A percentile compares a stretch with the other conserved stretches of the same genome.
These are phyloP conservation scores for Penicillium sp. DNA, from an alignment of 2,329 filamentous ascomycete genomes.

Conservation along the genomic window DNA sequence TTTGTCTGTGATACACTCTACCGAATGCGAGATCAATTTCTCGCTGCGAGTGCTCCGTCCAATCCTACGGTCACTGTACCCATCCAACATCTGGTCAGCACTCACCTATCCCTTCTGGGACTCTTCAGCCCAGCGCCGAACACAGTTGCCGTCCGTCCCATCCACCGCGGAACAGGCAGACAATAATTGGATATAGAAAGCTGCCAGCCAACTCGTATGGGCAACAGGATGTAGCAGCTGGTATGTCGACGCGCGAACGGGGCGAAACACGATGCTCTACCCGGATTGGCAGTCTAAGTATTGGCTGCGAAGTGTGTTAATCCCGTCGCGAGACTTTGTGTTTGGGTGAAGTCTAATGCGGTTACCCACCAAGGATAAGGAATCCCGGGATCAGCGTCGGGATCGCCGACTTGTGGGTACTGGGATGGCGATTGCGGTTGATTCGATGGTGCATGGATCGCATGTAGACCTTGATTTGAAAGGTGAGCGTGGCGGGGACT, in stretches of 20 bases:
- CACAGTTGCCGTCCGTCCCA: slow-evolving; percentile 39
- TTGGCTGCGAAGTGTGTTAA: slow-evolving; percentile 51
- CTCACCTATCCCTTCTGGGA: slow-evolving; percentile 27
- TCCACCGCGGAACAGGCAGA: slow-evolving; percentile 30
- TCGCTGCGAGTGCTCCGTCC: slow-evolving; percentile 44
- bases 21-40: slow-evolving; percentile 55
- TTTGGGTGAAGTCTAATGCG: not conserved
- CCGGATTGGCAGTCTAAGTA: slow-evolving; percentile 53
- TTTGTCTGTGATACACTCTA: slow-evolving; percentile 51
- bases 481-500: not conserved
- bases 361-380: not conserved
- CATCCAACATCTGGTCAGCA: slow-evolving; percentile 25
- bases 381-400: not conserved
- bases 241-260: slow-evolving; percentile 49
- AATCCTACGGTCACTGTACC: slow-evolving; percentile 32
- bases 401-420: not conserved
- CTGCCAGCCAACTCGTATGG: slow-evolving; percentile 50
- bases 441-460: not conserved
- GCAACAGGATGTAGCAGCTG: slow-evolving; percentile 53
- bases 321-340: slow-evolving; percentile 38
- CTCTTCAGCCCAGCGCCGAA: not conserved
- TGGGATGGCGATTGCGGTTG: not conserved
- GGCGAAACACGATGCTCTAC: slow-evolving; percentile 54
- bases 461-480: not conserved
- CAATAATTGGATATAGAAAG: slow-evolving; percentile 41